phyloP scores from a whole-genome alignment of 2,329 filamentous ascomycete species.

The Botryotinia globosa region DNA sequence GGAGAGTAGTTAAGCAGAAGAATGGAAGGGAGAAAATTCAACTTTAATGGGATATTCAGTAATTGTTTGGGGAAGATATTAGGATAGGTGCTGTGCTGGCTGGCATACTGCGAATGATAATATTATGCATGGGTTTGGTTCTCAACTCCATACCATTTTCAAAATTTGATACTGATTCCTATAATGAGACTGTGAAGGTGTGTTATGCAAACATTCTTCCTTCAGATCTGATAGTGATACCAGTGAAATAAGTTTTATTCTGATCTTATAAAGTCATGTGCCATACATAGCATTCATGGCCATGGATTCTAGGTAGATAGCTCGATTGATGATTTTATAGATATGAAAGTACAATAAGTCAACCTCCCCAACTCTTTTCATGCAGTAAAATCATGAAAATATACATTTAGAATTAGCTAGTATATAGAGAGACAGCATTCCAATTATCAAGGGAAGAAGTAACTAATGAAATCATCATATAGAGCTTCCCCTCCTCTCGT shows the following conservation, averaged over 20 bases:
- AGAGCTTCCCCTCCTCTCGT: background rate
- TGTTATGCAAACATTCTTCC: background rate
- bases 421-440: background rate
- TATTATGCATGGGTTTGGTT: constrained; percentile 11
- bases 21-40: background rate
- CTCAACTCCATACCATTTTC: constrained; percentile 5
- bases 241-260: background rate
- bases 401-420: background rate
- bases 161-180: background rate
- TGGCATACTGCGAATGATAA: constrained; percentile 7
- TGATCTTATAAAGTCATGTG: background rate
- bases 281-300: background rate
- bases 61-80: background rate
- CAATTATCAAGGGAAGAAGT: background rate
- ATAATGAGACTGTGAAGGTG: background rate
- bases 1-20: constrained; percentile 15
- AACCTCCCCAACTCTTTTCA: background rate
- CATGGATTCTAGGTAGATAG: background rate
- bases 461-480: background rate
- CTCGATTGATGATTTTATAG: background rate
- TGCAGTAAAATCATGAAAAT: background rate
- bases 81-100: background rate
- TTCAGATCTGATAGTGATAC: background rate
- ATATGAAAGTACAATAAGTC: background rate
- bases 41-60: constrained; percentile 1